These are phyloP conservation scores for Trichoderma virens DNA, from an alignment of 495 filamentous ascomycete species.

Conservation along the genomic window DNA sequence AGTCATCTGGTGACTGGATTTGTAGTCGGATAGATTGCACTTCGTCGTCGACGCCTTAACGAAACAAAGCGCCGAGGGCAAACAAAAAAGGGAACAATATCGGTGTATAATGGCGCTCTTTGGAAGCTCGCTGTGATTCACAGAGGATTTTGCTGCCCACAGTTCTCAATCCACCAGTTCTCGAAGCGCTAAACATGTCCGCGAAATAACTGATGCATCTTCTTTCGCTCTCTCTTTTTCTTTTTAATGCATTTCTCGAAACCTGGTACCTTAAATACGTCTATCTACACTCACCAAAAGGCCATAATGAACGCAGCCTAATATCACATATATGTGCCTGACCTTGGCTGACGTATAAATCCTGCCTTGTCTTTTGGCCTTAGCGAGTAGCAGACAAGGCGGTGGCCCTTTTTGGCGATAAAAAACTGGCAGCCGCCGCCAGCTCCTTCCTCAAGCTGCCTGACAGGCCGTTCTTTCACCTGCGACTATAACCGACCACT, in stretches of 20 bases:
- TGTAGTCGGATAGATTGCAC: no score
- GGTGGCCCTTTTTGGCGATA: background rate
- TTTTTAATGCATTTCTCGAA: no score
- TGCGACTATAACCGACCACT: background rate
- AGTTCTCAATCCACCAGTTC: background rate
- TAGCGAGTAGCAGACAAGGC: background rate
- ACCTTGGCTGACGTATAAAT: background rate
- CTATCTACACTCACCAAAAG: no score
- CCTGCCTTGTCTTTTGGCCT: background rate
- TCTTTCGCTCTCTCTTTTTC: no score
- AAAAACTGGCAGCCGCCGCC: background rate
- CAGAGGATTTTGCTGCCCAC: background rate
- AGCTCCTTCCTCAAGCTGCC: constrained; percentile 13
- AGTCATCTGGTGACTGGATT: no score
- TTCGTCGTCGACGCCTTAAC: no score
- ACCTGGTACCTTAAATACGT: no score
- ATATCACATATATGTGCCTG: background rate
- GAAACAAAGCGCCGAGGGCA: background rate
- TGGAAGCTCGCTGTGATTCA: background rate
- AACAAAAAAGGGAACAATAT: background rate
- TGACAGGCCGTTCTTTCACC: constrained; percentile 5
- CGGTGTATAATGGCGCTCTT: background rate
- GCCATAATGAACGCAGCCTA: background rate
- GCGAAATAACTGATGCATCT: background rate
- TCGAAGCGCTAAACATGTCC: background rate